Percentiles rank a stretch among this genome's conserved stretches.
Conservation (phyloP, 2,329 filamentous ascomycete species). For the Calonectria pteridis region DNA sequence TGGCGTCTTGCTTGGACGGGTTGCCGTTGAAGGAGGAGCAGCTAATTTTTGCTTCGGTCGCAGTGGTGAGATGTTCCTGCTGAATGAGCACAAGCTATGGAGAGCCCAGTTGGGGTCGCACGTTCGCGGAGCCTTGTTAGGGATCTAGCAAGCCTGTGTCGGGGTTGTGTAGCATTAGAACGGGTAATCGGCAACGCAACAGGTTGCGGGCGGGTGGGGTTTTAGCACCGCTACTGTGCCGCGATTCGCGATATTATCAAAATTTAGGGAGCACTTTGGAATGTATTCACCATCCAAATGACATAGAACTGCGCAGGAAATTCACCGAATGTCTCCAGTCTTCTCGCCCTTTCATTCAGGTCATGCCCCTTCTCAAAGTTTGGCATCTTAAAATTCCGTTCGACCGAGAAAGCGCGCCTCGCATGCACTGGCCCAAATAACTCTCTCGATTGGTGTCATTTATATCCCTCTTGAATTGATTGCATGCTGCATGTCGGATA, state of each 20-base stretch:
- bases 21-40: constrained; percentile 55
- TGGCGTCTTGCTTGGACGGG: constrained; percentile 60
- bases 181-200: neutral
- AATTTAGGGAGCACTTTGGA: neutral
- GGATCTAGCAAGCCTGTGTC: constrained; percentile 2
- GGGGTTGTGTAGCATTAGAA: neutral
- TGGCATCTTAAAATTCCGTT: neutral
- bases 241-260: neutral
- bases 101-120: constrained; percentile 40
- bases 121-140: constrained; percentile 37
- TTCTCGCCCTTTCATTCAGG: neutral
- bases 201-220: neutral
- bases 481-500: neutral
- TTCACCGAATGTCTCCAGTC: neutral
- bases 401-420: neutral
- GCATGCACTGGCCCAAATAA: neutral
- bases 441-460: neutral
- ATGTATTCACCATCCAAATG: neutral
- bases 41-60: constrained; percentile 63
- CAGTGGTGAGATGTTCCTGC: constrained; percentile 57
- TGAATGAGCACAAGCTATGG: constrained; percentile 61
- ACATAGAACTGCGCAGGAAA: neutral
- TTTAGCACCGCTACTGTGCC: neutral
- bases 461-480: neutral
- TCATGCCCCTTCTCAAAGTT: neutral